Base-by-base conservation (phyloP, 495 filamentous ascomycete species). In the Daldinia vernicosa region DNA sequence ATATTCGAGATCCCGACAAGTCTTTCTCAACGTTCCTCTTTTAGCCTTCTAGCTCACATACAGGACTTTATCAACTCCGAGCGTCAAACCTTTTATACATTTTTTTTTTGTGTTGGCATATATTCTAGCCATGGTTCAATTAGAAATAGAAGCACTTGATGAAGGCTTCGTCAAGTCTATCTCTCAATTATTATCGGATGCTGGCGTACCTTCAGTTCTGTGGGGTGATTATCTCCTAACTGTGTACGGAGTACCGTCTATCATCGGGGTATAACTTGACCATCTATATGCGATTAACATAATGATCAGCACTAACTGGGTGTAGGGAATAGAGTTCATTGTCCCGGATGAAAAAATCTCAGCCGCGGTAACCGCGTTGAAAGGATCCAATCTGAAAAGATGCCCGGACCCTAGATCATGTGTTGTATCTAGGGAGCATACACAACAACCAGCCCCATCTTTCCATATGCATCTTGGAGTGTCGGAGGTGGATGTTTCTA, bases 221-320 rank as follows among this genome's bases (percentile, higher is more conserved):
- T 57, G 54, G 30, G 30, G 53, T 19, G 30, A 57, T 32, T 57
- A 22, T 22, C 53, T 56, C 32, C 53, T 37, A 11, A 56, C 28
- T 6, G 28, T 56, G 3, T 33, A 56, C 22, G 53, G 32, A 22
- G 53, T 57, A 12, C 32, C 19, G 3, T 57, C 54, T 22, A 39
- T 57, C 54, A 35, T 57, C 11, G 54, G 30, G 22, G 54, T 39
- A 28, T 27, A 9, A 6, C 50, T 6, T 28, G 12, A n/a, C 17
- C 19, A 12, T 39, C 54, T n/a, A 22, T 37, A 35, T 22, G 11
- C 19, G n/a, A 22, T 22, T 9, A 24, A 19, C 19, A 1, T 14
- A 24, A 35, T 39, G 11, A 5, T 35, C 6, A n/a, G 26, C 17
- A 32, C 30, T 57, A 26, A 57, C n/a, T 6, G 4, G 12, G 8